Evolutionary conservation across 1,284 basidiomycete genomes (phyloP), one percentile per base, ranked within the genome.

Genomic region (Ganoderma sinense): DNA sequence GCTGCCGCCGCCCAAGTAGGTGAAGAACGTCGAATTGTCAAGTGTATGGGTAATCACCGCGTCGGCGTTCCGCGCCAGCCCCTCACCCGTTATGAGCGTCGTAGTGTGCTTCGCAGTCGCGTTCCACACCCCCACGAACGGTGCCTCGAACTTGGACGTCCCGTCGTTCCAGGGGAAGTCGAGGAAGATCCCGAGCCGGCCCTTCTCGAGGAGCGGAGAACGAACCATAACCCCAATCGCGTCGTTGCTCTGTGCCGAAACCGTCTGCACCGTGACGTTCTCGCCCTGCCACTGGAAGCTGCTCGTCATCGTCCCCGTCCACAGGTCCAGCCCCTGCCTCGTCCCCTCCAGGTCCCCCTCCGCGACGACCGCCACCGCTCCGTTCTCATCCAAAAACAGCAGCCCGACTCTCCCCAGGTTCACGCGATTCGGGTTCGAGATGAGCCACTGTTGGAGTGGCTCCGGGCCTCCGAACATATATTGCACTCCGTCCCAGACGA

Each of bases 161-260:
- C 88, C 89, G 71, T 89, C 88, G 75, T 86, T 87, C 87, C 88
- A 90, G 10, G 88, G 88, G 74, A 88, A 89, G 75, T 90, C 88
- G n/a, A 90, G 71, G 77, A 88, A 89, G 0, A 89, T 26, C 0
- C 84, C 86, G 6, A 89, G 76, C 59, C 78, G 78, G 6, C 83
- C 82, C n/a, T 75, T 69, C 31, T 72, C 23, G 8, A 90, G 53
- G 20, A 88, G 79, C 1, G 79, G 23, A 16, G 88, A 89, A 0
- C 75, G 62, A 61, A 89, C 73, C 13, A 71, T 76, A 33, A 89
- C 75, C 2, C 77, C 85, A 33, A 89, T 73, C 1, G 80, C 79
- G 73, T 85, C 84, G 23, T 75, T 78, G 23, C 75, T 77, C 69
- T 86, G 83, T 7, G 82, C 82, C 5, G 81, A 83, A n/a, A 78